These are phyloP conservation scores for Pseudogymnoascus sp. DNA, from an alignment of 2,329 filamentous ascomycete species.

Conservation along the genomic window DNA sequence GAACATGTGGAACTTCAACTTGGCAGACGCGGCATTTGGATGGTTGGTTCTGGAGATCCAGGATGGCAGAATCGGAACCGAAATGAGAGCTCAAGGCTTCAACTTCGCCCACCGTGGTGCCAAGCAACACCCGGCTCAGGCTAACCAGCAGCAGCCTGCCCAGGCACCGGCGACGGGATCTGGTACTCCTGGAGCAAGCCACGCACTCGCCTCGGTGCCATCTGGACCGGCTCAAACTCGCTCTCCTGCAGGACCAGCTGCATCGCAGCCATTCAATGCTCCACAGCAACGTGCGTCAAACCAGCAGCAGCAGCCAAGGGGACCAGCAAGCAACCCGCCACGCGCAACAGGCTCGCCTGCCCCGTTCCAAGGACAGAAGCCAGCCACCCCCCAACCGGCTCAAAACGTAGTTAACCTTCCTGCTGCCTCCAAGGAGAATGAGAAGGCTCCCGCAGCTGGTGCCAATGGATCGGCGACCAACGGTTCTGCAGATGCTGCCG, in stretches of 20 bases:
- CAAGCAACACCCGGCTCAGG: slow-evolving; percentile 55
- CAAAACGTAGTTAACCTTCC: slow-evolving; percentile 28
- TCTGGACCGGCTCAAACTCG: slow-evolving; percentile 25
- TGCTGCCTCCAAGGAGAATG: slow-evolving; percentile 47
- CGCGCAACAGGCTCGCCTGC: slow-evolving; percentile 26
- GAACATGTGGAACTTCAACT: slow-evolving; percentile 99
- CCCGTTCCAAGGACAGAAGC: slow-evolving; percentile 31
- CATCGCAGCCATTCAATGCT: slow-evolving; percentile 22
- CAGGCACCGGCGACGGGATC: slow-evolving; percentile 31
- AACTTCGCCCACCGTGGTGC: slow-evolving; percentile 95
- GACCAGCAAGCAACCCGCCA: slow-evolving; percentile 24
- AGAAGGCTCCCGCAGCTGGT: slow-evolving; percentile 40
- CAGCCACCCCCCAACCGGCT: slow-evolving; percentile 39
- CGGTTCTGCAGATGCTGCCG: slow-evolving; percentile 41
- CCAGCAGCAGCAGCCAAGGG: slow-evolving; percentile 26
- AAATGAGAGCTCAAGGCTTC: slow-evolving; percentile 98
- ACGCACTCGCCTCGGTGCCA: slow-evolving; percentile 28
- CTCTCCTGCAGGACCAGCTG: slow-evolving; percentile 22
- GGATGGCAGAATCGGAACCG: slow-evolving; percentile 89
- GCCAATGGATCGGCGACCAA: slow-evolving; percentile 47
- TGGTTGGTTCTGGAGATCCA: slow-evolving; percentile 94
- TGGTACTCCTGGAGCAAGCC: slow-evolving; percentile 28
- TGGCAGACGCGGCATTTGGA: slow-evolving; percentile 94
- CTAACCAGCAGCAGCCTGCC: slow-evolving; percentile 25
- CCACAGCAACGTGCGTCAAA: slow-evolving; percentile 22